Evolutionary conservation across 2,329 filamentous ascomycete species (phyloP).

Genomic region (Phyllosticta citribraziliensis): DNA sequence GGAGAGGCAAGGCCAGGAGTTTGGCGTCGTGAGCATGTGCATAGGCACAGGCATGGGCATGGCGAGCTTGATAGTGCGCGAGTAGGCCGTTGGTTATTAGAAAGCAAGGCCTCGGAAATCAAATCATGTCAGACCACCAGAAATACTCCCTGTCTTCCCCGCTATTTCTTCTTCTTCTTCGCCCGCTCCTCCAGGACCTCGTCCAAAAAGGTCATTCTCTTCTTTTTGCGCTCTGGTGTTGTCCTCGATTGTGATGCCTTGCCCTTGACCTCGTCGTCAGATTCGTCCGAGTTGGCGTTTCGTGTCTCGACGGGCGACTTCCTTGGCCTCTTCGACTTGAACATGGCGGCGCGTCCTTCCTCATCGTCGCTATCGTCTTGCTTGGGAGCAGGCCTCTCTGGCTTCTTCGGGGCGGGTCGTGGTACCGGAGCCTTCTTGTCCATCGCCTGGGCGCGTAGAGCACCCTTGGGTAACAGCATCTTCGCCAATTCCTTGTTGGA

Average conservation of each 20-base stretch:
- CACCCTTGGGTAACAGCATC: constrained; percentile 34
- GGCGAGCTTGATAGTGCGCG: constrained; percentile 21
- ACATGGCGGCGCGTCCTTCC: constrained; percentile 24
- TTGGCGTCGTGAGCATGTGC: constrained; percentile 89
- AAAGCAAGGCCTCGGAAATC: neutral
- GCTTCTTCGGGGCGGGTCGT: constrained; percentile 3
- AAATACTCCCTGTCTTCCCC: constrained; percentile 13
- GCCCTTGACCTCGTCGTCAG: constrained; percentile 12
- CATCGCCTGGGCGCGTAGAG: constrained; percentile 20
- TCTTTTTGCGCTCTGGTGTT: constrained; percentile 9
- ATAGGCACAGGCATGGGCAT: constrained; percentile 45
- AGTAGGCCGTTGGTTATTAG: neutral
- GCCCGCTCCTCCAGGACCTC: constrained; percentile 40
- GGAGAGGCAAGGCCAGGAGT: constrained; percentile 56
- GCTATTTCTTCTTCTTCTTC: constrained; percentile 41
- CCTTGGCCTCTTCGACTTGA: constrained; percentile 24
- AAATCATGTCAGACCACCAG: neutral
- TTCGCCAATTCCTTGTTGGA: constrained; percentile 35
- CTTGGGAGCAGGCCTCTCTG: constrained; percentile 11
- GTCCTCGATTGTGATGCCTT: neutral
- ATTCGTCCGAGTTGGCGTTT: constrained; percentile 15
- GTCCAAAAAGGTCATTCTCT: constrained; percentile 41
- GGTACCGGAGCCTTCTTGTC: constrained; percentile 18
- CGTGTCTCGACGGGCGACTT: constrained; percentile 1
- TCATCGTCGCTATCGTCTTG: constrained; percentile 29